Percentiles rank a stretch among this genome's conserved stretches.
These are phyloP conservation scores for Ricinus communis DNA, from an alignment of 345 rosid genomes.

Conservation along the genomic window DNA sequence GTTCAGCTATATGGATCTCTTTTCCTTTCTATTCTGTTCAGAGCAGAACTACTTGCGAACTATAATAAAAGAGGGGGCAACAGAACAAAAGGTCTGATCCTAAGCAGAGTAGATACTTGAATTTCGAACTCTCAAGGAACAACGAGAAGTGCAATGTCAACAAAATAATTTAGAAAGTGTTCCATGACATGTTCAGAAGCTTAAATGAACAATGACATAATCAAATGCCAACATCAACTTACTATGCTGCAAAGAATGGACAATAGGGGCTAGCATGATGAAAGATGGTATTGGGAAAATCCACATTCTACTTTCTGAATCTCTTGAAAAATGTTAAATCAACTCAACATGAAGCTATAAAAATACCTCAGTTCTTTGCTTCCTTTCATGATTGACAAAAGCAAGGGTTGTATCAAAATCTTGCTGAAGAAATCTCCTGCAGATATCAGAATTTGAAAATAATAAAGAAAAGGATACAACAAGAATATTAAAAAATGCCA, in stretches of 20 bases:
- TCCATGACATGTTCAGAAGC: neutral
- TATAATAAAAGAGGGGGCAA: no score
- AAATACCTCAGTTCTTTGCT: slow-evolving; percentile 81
- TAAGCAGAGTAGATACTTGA: neutral
- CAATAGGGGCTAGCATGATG: neutral
- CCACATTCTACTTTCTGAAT: slow-evolving; percentile 1
- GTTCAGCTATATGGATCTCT: neutral
- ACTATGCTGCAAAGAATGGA: neutral
- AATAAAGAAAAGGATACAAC: neutral
- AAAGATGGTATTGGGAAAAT: neutral
- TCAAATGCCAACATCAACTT: neutral
- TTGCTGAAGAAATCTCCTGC: slow-evolving; percentile 89
- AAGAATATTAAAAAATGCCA: neutral
- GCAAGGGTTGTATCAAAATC: slow-evolving; percentile 95
- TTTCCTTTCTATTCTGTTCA: neutral
- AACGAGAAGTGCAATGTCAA: neutral
- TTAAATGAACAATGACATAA: neutral
- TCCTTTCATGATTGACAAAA: slow-evolving; percentile 83
- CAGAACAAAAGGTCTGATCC: no score
- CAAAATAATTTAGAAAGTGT: neutral
- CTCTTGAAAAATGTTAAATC: no score
- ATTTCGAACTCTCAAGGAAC: neutral
- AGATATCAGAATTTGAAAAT: slow-evolving; percentile 11
- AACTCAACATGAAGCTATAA: neutral
- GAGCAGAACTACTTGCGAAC: no score